Conservation (phyloP, 2,329 filamentous ascomycete species). For the Epichloe aotearoae region DNA sequence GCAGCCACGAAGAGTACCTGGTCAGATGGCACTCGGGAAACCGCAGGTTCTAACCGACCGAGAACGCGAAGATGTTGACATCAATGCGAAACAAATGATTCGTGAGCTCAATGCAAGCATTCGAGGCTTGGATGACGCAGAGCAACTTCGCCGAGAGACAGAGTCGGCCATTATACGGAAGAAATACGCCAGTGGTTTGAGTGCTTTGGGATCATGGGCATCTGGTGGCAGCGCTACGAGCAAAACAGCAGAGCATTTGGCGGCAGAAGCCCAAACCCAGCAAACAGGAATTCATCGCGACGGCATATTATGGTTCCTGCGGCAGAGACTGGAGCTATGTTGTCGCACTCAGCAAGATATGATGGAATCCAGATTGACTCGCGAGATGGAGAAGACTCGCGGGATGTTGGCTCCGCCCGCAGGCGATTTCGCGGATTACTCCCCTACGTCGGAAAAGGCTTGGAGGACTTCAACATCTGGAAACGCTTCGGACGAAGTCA, state of each 20-base stretch:
- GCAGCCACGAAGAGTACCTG: slow-evolving; percentile 44
- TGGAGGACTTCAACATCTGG: slow-evolving; percentile 1
- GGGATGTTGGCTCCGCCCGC: slow-evolving; percentile 46
- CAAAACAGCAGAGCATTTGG: slow-evolving; percentile 50
- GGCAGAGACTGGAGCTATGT: slow-evolving; percentile 61
- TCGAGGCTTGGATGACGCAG: slow-evolving; percentile 64
- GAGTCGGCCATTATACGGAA: slow-evolving; percentile 56
- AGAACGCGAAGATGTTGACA: slow-evolving; percentile 77
- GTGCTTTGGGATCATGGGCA: slow-evolving; percentile 51
- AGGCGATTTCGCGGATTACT: slow-evolving; percentile 21
- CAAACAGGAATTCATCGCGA: slow-evolving; percentile 61
- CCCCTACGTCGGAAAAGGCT: slow-evolving; percentile 11
- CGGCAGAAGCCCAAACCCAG: slow-evolving; percentile 57
- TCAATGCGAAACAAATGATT: slow-evolving; percentile 72
- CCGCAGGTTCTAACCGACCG: slow-evolving; percentile 56
- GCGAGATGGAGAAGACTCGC: slow-evolving; percentile 81
- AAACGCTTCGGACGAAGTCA: slow-evolving; percentile 9
- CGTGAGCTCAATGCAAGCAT: slow-evolving; percentile 77
- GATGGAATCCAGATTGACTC: slow-evolving; percentile 78
- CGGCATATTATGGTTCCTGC: slow-evolving; percentile 70
- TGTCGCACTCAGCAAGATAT: slow-evolving; percentile 72
- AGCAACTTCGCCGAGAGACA: slow-evolving; percentile 68
- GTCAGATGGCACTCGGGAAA: slow-evolving; percentile 30
- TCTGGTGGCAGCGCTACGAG: slow-evolving; percentile 40
- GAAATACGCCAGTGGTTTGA: slow-evolving; percentile 53